Evolutionary conservation across 306 rosid genomes (phyloP), one percentile per base, ranked within the genome.

Genomic region (Prosopis cineraria): DNA sequence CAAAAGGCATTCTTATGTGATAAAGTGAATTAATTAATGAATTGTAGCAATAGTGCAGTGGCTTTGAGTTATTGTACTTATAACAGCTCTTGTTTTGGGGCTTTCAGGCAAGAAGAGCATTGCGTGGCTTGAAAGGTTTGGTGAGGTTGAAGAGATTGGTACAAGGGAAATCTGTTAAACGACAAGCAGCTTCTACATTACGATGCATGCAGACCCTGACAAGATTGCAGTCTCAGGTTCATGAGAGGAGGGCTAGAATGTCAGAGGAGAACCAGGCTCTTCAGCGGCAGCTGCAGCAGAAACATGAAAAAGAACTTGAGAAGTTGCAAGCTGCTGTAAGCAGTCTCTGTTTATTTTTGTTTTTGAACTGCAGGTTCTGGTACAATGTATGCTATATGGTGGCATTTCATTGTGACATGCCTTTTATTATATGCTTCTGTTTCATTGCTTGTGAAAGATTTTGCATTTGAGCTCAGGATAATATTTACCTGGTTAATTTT

Each of bases 181-280:
- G 96, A 39, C 99, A 96, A 85, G 90, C 91, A 34, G 82, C 91
- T 19, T 84, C 88, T 39, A 84, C 98, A 24, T 89, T 96, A 65
- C 89, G 78, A 83, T 91, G 93, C 86, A 93, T 96, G 98, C 99
- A 96, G 85, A 93, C 98, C 11, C 87, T 93, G 74, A 87, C 97
- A 47, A 82, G 86, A 5, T 77, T 96, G 48, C 99, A 96, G 77
- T 88, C 94, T 44, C 89, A 93, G 85, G 83, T 96, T 80, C 93
- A 85, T 33, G 86, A 88, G 16, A 81, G 99, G 83, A 88, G 94
- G 79, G 70, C 90, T 4, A 91, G 88, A 82, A 85, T 91, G 90
- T 88, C 94, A 0, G 98, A 93, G 81, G 97, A 96, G 85, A 93
- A 96, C 29, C 99, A 79, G 73, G 89, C 91, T 45, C 90, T 93